Evolutionary conservation across 140 eudicot species (phyloP), one percentile per base, ranked within the genome.

Genomic region (Oenanthe javanica): DNA sequence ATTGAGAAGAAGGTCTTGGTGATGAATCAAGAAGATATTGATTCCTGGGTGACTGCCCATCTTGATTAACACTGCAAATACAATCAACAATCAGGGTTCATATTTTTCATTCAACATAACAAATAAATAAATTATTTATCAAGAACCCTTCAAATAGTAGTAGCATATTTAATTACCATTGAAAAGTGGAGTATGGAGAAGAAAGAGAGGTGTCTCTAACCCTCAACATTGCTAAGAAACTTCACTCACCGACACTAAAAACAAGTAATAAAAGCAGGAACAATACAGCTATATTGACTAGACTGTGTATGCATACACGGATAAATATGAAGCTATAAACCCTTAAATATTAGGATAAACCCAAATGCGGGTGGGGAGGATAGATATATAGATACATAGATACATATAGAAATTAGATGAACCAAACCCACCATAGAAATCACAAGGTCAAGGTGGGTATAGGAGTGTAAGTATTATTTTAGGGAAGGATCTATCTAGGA

Each of bases 1-100:
- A 79, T 47, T 76, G 81, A 19, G 52, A 63, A 15, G 74, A 82
- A 63, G 82, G 82, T n/a, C 73, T 70, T 11, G 85, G 82, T 8
- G 85, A 82, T 50, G 79, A 36, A 74, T 78, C 79, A 52, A 83
- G 54, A 9, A 67, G 67, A 59, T 46, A 49, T 3, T 67, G 66
- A 54, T 77, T 52, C 52, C 69, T 49, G 48, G 78, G 78, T 40
- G 63, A 18, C 73, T 70, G 79, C 23, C 70, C 74, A 70, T 54
- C 46, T 19, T 75, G 61, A 18, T 45, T 47, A 73, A 23, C 77
- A 69, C 82, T 80, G 82, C 51, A 36, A 36, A 16, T 2, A 15
- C 3, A 54, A 77, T 4, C 18, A 57, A 77, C 36, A 45, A 23
- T 11, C 6, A 21, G 5, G 42, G 21, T 47, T n/a, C n/a, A 10